Conservation (phyloP, 2,329 filamentous ascomycete genomes). For the Elsinoe arachidis region DNA sequence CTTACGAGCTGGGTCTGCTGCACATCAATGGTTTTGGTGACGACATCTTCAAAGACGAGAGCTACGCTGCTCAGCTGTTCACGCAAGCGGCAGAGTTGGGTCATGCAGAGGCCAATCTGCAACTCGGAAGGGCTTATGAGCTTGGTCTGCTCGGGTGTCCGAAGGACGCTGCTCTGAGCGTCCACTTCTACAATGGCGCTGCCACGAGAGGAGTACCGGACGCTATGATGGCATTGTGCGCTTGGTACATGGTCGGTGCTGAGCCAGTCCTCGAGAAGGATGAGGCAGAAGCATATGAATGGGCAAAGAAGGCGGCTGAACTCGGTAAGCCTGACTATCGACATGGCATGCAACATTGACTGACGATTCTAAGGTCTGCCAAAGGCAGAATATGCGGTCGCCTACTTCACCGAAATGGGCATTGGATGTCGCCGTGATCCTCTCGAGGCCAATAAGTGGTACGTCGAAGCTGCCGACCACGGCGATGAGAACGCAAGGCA, state of each 20-base stretch:
- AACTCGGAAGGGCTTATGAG: constrained; percentile 95
- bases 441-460: constrained; percentile 97
- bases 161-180: constrained; percentile 80
- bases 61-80: constrained; percentile 86
- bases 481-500: constrained; percentile 86
- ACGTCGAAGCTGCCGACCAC: constrained; percentile 86
- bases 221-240: constrained; percentile 97
- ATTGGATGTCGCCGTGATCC: constrained; percentile 90
- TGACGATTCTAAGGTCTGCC: constrained; percentile 42
- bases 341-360: constrained; percentile 8
- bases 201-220: constrained; percentile 74
- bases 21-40: constrained; percentile 93
- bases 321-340: constrained; percentile 52
- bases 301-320: constrained; percentile 80
- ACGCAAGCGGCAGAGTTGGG: constrained; percentile 90
- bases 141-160: constrained; percentile 82
- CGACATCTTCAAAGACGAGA: constrained; percentile 83
- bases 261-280: constrained; percentile 89
- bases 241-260: constrained; percentile 96
- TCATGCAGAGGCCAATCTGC: constrained; percentile 74
- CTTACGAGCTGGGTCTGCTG: constrained; percentile 78
- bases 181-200: constrained; percentile 94
- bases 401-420: constrained; percentile 97
- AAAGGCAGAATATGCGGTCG: constrained; percentile 84
- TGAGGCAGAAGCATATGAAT: constrained; percentile 92